Base-by-base conservation (phyloP, 306 rosid genomes). In the Canavalia gladiata region DNA sequence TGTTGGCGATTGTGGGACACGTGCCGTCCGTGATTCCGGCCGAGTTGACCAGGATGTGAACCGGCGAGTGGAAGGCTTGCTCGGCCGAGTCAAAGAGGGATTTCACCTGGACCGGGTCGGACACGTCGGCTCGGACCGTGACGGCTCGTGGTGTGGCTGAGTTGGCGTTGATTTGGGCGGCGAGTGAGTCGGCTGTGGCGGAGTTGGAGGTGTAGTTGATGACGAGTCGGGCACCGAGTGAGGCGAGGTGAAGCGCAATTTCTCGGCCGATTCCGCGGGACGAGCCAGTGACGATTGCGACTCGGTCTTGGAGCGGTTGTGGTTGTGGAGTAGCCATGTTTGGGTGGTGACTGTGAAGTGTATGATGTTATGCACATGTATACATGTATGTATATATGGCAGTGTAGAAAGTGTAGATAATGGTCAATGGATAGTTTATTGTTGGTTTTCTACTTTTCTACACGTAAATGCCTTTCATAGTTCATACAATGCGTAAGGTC, bases 221-320 rank as follows among this genome's bases (percentile, higher is more conserved):
- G n/a, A 90, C 88, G 52, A 90, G 4, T 35, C 78, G 72, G 11
- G 91, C 93, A 1, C 91, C 93, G 52, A 90, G 90, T 10, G 85
- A 78, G 4, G 81, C 87, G 0, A 90, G 58, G 78, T 87, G 91
- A 49, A 86, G 73, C 0, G 91, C 94, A 5, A 88, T 82, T 72
- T 78, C 90, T 59, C 78, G 73, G 6, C 94, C 94, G 30, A 87
- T 87, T 43, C 93, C 93, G 29, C 91, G 87, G 3, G 94, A 88
- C 1, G 89, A 81, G n/a, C 93, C 91, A 4, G 93, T 87, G 31
- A 90, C 90, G 37, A 90, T 84, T 34, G 90, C 89, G 18, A 90
- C 89, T 33, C 88, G 74, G 62, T 81, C 82, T 28, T 54, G 75
- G 42, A 89, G 89, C 8, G 80, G 89, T 3, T 2, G 58, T 30